These are phyloP conservation scores for Coemansia javaensis DNA, from an alignment of 192 early-diverging fungal species.

Conservation along the genomic window DNA sequence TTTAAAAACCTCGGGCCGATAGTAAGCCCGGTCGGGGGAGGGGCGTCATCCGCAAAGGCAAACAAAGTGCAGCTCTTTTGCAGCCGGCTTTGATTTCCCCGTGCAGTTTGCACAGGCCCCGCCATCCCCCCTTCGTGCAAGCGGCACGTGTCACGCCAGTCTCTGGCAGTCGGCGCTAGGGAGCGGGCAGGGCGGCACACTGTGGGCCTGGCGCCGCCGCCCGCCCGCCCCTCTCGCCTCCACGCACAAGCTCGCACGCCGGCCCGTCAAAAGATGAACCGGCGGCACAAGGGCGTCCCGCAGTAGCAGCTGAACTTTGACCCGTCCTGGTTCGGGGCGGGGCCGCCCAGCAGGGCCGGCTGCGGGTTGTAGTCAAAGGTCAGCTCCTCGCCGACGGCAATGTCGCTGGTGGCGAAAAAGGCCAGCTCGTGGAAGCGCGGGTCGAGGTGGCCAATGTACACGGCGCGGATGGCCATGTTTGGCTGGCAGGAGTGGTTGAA, in stretches of 20 bases:
- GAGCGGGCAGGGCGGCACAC: too few species aligned
- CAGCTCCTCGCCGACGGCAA: slow-evolving; percentile 74
- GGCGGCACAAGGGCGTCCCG: slow-evolving; percentile 11
- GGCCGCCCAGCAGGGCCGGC: neutral
- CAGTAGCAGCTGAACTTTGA: slow-evolving; percentile 32
- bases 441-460: slow-evolving; percentile 74
- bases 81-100: too few species aligned
- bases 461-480: slow-evolving; percentile 60
- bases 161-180: too few species aligned
- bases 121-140: too few species aligned
- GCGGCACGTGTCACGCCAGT: too few species aligned
- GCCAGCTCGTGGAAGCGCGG: slow-evolving; percentile 76
- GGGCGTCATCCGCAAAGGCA: too few species aligned
- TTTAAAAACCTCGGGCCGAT: too few species aligned
- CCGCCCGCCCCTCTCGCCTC: too few species aligned
- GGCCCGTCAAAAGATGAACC: slow-evolving; percentile 9
- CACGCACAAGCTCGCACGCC: neutral
- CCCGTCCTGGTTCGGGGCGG: neutral
- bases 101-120: too few species aligned
- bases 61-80: too few species aligned
- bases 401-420: slow-evolving; percentile 78
- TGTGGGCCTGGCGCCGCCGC: too few species aligned
- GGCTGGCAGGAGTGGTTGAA: slow-evolving; percentile 98
- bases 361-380: slow-evolving; percentile 95
- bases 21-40: too few species aligned